Base-by-base conservation (phyloP, 495 filamentous ascomycete species). In the Coniosporium apollinis region DNA sequence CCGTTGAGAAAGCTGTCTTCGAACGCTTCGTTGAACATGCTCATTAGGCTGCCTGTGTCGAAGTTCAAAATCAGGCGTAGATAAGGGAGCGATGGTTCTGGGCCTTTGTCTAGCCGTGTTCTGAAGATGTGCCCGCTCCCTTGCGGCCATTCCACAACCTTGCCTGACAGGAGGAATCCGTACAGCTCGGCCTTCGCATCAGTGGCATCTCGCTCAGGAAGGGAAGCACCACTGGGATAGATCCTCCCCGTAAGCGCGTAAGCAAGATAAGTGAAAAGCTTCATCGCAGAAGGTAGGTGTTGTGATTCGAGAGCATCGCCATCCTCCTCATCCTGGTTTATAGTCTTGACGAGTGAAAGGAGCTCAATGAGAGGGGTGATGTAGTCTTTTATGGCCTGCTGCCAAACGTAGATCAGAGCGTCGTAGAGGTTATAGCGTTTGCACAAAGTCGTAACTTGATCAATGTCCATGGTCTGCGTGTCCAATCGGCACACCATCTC, bases 371-470 rank as follows among this genome's bases (percentile, higher is more conserved):
- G 59, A 11, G 87, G 87, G 0, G 87, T 86, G 36, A 94, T 78
- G 45, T 87, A 92, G 56, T 97, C 89, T 44, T 60, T 61, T 18
- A 97, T 56, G 22, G 80, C 84, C 52, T 82, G 78, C 34, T 89
- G 94, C 87, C 89, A 97, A 38, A 96, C 81, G 54, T 96, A 96
- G 33, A 94, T 81, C 45, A 93, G 72, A 8, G 91, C 89, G 60
- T 97, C 91, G 47, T 92, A 96, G 4, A 97, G 72, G 34, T 78
- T 69, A 46, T 94, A 72, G 42, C 83, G 74, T 47, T 85, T 89
- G 65, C 91, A 97, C 3, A 97, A 67, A 11, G 69, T 72, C 0
- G 84, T 93, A 31, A 87, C 72, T 51, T 94, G 85, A 47, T 97
- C 85, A 48, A 96, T 78, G 46, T 97, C 89, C 57, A 96, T 76